phyloP scores from a whole-genome alignment of 345 rosid species.

The Cardamine occulta region DNA sequence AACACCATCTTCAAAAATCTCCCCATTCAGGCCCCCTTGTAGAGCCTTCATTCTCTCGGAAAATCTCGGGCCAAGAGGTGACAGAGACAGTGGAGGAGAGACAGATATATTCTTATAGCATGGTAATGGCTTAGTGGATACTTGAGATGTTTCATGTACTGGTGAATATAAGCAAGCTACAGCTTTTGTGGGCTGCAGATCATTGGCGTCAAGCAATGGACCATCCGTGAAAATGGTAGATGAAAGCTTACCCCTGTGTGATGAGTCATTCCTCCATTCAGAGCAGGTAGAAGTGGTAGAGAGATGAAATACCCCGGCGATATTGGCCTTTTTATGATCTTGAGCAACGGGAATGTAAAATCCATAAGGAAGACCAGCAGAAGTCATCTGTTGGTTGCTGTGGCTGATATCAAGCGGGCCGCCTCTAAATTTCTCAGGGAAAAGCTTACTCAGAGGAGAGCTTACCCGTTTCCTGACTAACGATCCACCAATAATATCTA shows the following conservation, averaged over 20 bases:
- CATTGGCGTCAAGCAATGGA: slow-evolving; percentile 54
- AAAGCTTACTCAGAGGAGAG: slow-evolving; percentile 66
- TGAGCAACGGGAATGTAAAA: slow-evolving; percentile 44
- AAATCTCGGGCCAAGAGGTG: slow-evolving; percentile 86
- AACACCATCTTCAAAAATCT: slow-evolving; percentile 39
- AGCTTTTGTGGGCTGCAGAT: slow-evolving; percentile 28
- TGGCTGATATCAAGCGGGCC: slow-evolving; percentile 57
- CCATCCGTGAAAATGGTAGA: slow-evolving; percentile 66
- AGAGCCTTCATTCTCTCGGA: slow-evolving; percentile 53
- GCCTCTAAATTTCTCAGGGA: slow-evolving; percentile 54
- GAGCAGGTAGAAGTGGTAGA: slow-evolving; percentile 48
- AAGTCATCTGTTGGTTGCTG: slow-evolving; percentile 44
- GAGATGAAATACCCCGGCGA: slow-evolving; percentile 46
- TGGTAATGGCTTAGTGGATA: slow-evolving; percentile 44
- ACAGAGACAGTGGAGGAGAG: slow-evolving; percentile 65
- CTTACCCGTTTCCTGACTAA: slow-evolving; percentile 68
- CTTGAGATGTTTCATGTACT: slow-evolving; percentile 43
- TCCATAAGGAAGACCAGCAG: slow-evolving; percentile 38
- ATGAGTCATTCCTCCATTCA: slow-evolving; percentile 40
- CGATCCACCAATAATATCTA: slow-evolving; percentile 53
- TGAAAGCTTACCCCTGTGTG: slow-evolving; percentile 41
- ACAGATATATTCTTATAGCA: slow-evolving; percentile 48
- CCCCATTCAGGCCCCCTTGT: slow-evolving; percentile 38
- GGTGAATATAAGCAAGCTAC: slow-evolving; percentile 39
- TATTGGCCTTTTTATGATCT: slow-evolving; percentile 72